Evolutionary conservation across 2,329 filamentous ascomycete genomes (phyloP).

Genomic region (Fusarium ramigenum): DNA sequence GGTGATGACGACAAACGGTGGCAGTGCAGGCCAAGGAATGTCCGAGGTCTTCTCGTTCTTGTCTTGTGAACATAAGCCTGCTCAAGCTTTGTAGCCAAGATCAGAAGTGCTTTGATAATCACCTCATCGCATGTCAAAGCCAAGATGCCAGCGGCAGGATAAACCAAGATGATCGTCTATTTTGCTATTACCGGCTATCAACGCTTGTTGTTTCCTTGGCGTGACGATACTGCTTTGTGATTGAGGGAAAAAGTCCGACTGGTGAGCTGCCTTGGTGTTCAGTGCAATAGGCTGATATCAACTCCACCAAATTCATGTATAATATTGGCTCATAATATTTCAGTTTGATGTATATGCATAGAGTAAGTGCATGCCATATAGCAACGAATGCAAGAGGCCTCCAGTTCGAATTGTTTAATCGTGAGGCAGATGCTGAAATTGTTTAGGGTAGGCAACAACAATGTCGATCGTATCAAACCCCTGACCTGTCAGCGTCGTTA

Average conservation of each 20-base stretch:
- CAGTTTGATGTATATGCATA: background rate
- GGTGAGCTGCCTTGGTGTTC: background rate
- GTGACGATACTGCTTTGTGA: background rate
- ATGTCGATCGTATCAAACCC: too few relatives aligned
- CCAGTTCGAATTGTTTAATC: background rate
- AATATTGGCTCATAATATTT: background rate
- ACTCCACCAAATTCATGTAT: background rate
- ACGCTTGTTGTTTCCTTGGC: conserved; percentile 2
- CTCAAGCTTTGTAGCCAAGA: conserved; percentile 40
- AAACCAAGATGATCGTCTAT: background rate
- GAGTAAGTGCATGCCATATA: background rate
- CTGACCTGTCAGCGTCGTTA: background rate
- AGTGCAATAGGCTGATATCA: background rate
- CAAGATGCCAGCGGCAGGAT: background rate
- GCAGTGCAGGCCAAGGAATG: conserved; percentile 37
- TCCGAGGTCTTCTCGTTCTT: background rate
- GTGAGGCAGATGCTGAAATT: background rate
- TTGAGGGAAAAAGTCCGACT: background rate
- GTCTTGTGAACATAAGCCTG: conserved; percentile 25
- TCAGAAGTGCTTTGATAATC: conserved; percentile 4
- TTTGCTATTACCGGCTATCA: background rate
- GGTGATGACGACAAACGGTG: conserved; percentile 40
- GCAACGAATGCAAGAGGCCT: background rate
- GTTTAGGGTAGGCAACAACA: background rate
- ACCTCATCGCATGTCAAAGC: conserved; percentile 5